Evolutionary conservation across 1,284 basidiomycete species (phyloP), one percentile per base, ranked within the genome.

Genomic region (Pseudozyma hubeiensis): DNA sequence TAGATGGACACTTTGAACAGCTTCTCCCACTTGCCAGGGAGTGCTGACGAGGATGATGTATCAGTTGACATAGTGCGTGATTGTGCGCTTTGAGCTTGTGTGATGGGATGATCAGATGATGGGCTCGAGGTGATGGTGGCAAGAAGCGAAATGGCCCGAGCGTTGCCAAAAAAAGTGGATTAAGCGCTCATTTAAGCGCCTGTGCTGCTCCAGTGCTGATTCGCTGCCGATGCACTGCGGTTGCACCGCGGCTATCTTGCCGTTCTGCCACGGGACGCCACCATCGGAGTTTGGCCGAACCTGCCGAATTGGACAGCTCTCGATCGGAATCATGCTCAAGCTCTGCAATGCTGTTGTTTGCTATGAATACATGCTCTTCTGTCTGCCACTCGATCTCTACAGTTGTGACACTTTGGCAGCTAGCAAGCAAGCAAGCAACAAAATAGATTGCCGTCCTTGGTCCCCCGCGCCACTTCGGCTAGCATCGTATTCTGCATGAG

Each of bases 1-100:
- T 41, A 59, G 51, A 65, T 53, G 3, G 47, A 44, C 19, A 65
- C 35, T 35, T 65, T 65, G 46, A 59, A 30, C 19, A 35, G 47
- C 13, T 53, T 30, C 1, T 14, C 9, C 58, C 58, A 64, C n/a
- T 33, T 45, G 14, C 55, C 62, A 5, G 30, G 11, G 11, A 41
- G n/a, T 10, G 13, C 7, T 10, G 40, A 13, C 16, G 33, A 29
- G 24, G 50, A 44, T 5, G 54, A 39, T 31, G 53, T 31, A 9
- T 35, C 44, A 19, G 53, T 13, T 39, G 54, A 53, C 44, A 49
- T 64, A 39, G 17, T 49, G 51, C 13, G 6, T 19, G n/a, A 29
- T 5, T 14, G 17, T 17, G 44, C 24, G 24, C 24, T 24, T 24
- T 24, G 24, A 24, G 24, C 24, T 24, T 13, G 40, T 34, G 11